phyloP scores from a whole-genome alignment of 176 grass and related monocot genomes.

The Alopecurus myosuroides region DNA sequence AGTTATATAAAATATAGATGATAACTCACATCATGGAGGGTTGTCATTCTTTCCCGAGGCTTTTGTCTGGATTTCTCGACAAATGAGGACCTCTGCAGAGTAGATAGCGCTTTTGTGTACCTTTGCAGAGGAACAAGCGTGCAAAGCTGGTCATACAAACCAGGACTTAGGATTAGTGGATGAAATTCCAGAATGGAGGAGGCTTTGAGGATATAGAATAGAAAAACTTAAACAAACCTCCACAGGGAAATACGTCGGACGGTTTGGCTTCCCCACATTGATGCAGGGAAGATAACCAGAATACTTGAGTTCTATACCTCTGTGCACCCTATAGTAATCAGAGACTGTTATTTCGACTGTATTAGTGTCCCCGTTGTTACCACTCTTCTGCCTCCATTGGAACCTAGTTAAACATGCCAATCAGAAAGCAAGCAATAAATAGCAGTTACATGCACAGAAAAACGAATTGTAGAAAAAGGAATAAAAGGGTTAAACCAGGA shows the following conservation, averaged over 20 bases:
- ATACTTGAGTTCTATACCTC: slow-evolving; percentile 51
- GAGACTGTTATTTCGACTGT: slow-evolving; percentile 59
- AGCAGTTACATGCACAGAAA: not conserved
- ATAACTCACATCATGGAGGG: slow-evolving; percentile 50
- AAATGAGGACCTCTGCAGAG: slow-evolving; percentile 58
- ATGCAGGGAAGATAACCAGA: slow-evolving; percentile 65
- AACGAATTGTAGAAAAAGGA: not conserved
- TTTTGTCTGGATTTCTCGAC: slow-evolving; percentile 89
- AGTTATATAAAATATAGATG: slow-evolving; percentile 14
- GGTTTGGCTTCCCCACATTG: slow-evolving; percentile 67
- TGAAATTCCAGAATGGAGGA: not conserved
- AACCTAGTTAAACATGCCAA: slow-evolving; percentile 37
- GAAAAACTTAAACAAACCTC: slow-evolving; percentile 44
- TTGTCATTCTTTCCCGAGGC: slow-evolving; percentile 62
- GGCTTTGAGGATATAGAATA: not conserved
- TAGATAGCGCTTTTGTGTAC: slow-evolving; percentile 82
- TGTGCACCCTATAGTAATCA: slow-evolving; percentile 47
- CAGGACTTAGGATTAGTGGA: not conserved
- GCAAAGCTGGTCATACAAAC: slow-evolving; percentile 51
- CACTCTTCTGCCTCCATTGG: slow-evolving; percentile 34
- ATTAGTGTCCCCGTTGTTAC: slow-evolving; percentile 26
- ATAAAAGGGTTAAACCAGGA: no score
- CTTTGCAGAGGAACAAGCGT: slow-evolving; percentile 62
- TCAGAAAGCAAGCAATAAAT: slow-evolving; percentile 4
- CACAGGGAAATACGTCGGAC: slow-evolving; percentile 68